Conservation (phyloP, 78 protist species). For the Dictyostelium intermedium region DNA sequence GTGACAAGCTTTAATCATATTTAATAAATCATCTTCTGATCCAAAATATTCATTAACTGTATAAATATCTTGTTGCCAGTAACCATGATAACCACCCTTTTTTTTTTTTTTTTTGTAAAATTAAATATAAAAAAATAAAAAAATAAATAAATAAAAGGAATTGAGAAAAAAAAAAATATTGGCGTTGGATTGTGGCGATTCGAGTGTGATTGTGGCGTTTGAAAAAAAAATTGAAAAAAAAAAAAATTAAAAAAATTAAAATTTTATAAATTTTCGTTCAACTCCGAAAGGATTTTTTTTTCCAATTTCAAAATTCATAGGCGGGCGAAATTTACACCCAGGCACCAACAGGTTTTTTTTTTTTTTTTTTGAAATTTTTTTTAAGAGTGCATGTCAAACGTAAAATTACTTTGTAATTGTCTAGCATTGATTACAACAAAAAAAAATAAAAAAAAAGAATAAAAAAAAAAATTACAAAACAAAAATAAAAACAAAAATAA, state of each 20-base stretch:
- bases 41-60: slow-evolving; percentile 86
- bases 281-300: neutral
- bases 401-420: neutral
- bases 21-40: slow-evolving; percentile 71
- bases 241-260: neutral
- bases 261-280: neutral
- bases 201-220: neutral
- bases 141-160: neutral
- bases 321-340: neutral
- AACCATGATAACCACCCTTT: slow-evolving; percentile 92
- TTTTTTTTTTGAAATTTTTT: neutral
- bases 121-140: neutral
- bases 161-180: neutral
- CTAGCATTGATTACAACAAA: neutral
- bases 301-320: neutral
- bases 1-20: slow-evolving; percentile 77
- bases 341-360: neutral
- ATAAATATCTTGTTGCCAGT: slow-evolving; percentile 80
- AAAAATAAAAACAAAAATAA: too few relatives aligned
- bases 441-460: too few relatives aligned
- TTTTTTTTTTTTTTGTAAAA: neutral
- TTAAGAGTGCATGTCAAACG: too few relatives aligned
- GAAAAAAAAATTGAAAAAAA: neutral
- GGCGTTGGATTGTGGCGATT: neutral
- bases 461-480: too few relatives aligned